Evolutionary conservation across 1,139 yeast species (phyloP).

Genomic region (Saccharomyces hybrid): DNA sequence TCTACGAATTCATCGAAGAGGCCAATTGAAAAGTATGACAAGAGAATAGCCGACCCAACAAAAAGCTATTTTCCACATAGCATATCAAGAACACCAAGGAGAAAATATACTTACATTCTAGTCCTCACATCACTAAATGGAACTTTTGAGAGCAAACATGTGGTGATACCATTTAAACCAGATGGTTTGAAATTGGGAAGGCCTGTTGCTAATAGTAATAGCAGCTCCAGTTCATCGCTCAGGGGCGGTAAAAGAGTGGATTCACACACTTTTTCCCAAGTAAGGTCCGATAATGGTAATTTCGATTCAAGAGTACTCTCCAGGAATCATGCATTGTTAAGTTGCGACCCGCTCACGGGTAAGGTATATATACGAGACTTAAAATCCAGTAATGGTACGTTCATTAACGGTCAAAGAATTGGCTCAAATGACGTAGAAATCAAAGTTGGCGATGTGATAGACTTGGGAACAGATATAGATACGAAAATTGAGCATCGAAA

Average conservation of each 20-base stretch:
- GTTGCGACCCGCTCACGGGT: slow-evolving; percentile 58
- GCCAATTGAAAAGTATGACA: background rate
- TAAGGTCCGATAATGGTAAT: slow-evolving; percentile 69
- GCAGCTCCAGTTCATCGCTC: slow-evolving; percentile 8
- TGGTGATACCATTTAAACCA: slow-evolving; percentile 75
- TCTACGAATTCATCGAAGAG: background rate
- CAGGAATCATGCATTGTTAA: slow-evolving; percentile 86
- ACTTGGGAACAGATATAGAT: slow-evolving; percentile 85
- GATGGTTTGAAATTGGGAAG: slow-evolving; percentile 83
- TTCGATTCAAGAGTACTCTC: slow-evolving; percentile 90
- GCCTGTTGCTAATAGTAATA: slow-evolving; percentile 51
- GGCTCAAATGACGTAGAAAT: slow-evolving; percentile 50
- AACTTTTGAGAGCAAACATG: slow-evolving; percentile 71
- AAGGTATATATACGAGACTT: slow-evolving; percentile 72
- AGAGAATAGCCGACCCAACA: background rate
- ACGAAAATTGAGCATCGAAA: slow-evolving; percentile 72
- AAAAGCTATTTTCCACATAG: background rate
- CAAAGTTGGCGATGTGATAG: slow-evolving; percentile 66
- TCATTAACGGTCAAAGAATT: slow-evolving; percentile 67
- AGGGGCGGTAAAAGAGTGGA: slow-evolving; percentile 37
- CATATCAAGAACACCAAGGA: slow-evolving; percentile 15
- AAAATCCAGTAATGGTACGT: slow-evolving; percentile 93
- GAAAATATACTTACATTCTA: slow-evolving; percentile 40
- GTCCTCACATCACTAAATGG: slow-evolving; percentile 70
- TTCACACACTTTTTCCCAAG: slow-evolving; percentile 12